phyloP scores from a whole-genome alignment of 2,329 filamentous ascomycete species.

The Aureobasidium leucospermi region DNA sequence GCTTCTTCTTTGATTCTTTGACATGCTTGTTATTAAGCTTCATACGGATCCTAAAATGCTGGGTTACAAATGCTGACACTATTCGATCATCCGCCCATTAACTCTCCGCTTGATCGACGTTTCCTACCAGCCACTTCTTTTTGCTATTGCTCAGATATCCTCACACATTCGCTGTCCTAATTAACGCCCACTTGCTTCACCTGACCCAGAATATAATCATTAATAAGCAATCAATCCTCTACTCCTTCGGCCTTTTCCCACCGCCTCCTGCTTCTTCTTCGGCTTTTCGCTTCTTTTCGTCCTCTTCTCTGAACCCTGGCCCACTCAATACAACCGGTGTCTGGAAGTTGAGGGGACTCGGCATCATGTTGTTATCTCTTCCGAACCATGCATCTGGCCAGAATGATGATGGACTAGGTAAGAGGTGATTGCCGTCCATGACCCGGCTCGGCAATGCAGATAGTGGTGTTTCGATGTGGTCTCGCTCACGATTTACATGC shows the following conservation, averaged over 20 bases:
- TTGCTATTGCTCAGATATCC: not conserved
- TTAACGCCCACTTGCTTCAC: not conserved
- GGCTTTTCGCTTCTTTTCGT: conserved; percentile 20
- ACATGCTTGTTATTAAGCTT: not conserved
- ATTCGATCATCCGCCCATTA: not conserved
- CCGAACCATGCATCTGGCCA: conserved; percentile 62
- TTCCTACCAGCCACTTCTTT: not conserved
- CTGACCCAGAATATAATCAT: not conserved
- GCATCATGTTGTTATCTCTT: conserved; percentile 71
- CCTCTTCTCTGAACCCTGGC: conserved; percentile 26
- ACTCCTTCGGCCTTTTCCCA: conserved; percentile 21
- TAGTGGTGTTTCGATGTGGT: conserved; percentile 70
- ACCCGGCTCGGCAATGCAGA: conserved; percentile 89
- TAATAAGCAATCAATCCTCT: not conserved
- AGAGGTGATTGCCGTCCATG: conserved; percentile 67
- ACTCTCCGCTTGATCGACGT: not conserved
- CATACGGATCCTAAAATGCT: not conserved
- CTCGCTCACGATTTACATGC: conserved; percentile 30
- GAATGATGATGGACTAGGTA: conserved; percentile 87
- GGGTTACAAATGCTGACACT: not conserved
- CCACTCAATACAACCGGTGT: conserved; percentile 55
- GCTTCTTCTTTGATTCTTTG: not conserved
- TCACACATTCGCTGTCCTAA: not conserved
- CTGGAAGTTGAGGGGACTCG: conserved; percentile 86
- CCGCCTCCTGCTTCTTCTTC: conserved; percentile 22